Conservation (phyloP, 2,329 filamentous ascomycete species). For the Fusarium stilboides region DNA sequence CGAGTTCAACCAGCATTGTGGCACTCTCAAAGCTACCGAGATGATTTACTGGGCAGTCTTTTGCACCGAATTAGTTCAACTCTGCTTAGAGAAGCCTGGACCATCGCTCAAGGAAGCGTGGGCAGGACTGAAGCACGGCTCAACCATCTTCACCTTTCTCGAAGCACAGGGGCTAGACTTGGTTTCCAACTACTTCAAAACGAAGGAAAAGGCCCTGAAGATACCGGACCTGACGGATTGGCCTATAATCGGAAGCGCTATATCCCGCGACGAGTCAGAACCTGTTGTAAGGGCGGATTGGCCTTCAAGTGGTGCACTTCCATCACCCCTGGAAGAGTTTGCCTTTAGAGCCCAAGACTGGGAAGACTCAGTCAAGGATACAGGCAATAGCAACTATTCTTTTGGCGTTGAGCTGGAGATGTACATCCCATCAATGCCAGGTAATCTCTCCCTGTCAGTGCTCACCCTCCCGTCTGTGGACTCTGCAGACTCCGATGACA, state of each 20-base stretch:
- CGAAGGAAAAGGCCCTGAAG: background rate
- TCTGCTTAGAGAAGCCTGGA: background rate
- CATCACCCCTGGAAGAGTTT: background rate
- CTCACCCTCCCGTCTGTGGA: background rate
- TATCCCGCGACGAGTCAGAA: slow-evolving; percentile 7
- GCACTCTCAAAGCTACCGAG: slow-evolving; percentile 28
- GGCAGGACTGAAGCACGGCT: slow-evolving; percentile 1
- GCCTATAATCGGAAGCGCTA: background rate
- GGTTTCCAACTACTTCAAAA: slow-evolving; percentile 5
- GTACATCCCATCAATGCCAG: slow-evolving; percentile 10
- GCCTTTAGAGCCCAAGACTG: background rate
- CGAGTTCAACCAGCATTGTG: slow-evolving; percentile 40
- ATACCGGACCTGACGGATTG: slow-evolving; percentile 26
- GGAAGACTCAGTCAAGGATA: background rate
- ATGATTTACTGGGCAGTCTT: slow-evolving; percentile 31
- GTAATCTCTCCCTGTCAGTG: background rate
- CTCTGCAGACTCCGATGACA: background rate
- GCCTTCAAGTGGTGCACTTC: background rate
- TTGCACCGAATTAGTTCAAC: slow-evolving; percentile 17
- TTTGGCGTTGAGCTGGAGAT: slow-evolving; percentile 45
- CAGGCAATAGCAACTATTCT: slow-evolving; percentile 23
- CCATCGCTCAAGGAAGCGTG: background rate
- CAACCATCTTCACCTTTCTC: slow-evolving; percentile 15
- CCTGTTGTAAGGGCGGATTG: background rate
- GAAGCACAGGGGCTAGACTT: background rate